Percentiles rank a stretch among this genome's conserved stretches.
Conservation (phyloP, 169 alveolate species). For the Miamiensis avidus region DNA sequence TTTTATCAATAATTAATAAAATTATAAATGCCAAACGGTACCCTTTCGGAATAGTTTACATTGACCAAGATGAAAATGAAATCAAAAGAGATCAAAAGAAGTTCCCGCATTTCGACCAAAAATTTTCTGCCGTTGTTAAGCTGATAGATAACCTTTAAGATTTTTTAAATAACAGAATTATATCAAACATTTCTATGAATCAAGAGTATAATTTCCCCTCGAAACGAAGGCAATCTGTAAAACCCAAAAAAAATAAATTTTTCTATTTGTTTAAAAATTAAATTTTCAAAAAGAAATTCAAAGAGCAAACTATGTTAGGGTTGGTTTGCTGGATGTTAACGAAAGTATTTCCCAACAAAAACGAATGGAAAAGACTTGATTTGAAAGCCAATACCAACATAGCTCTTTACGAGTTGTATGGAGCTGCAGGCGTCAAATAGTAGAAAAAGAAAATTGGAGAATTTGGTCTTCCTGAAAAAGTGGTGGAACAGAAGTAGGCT, state of each 20-base stretch:
- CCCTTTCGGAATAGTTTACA: not conserved
- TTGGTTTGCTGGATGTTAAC: conserved; percentile 40
- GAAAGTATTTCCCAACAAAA: conserved; percentile 25
- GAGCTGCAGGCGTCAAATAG: conserved; percentile 4
- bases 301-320: conserved; percentile 27
- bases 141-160: conserved; percentile 1
- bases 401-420: conserved; percentile 1
- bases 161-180: conserved; percentile 19
- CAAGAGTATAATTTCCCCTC: conserved; percentile 23
- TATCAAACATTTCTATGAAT: conserved; percentile 26
- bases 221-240: conserved; percentile 28
- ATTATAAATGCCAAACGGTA: too few relatives aligned
- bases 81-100: not conserved
- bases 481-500: not conserved
- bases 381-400: conserved; percentile 22
- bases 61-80: conserved; percentile 1
- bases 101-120: not conserved
- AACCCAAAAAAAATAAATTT: too few relatives aligned
- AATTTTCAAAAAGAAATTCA: conserved; percentile 22
- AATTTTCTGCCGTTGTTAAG: not conserved
- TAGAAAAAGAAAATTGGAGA: not conserved
- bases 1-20: too few relatives aligned
- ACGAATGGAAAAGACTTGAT: conserved; percentile 29
- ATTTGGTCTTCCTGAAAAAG: not conserved
- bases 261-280: too few relatives aligned